Conservation (phyloP, 2,329 filamentous ascomycete genomes). For the Calonectria honghensis region DNA sequence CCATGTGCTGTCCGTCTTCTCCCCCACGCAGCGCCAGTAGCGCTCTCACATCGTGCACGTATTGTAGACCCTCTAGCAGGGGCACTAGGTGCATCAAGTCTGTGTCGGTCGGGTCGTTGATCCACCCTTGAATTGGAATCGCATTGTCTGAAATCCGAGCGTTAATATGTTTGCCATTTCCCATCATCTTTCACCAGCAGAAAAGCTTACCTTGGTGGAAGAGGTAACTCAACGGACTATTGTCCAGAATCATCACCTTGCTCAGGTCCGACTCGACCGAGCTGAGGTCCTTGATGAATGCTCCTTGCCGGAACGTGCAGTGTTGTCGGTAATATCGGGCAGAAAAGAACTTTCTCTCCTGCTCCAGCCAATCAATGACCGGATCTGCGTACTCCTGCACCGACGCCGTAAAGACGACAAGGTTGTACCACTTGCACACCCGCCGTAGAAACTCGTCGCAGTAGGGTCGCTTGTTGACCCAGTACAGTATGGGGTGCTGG, state of each 20-base stretch:
- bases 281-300: slow-evolving; percentile 98
- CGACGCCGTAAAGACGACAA: slow-evolving; percentile 96
- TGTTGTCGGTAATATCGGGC: slow-evolving; percentile 97
- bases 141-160: slow-evolving; percentile 84
- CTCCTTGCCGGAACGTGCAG: slow-evolving; percentile 95
- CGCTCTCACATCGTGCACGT: slow-evolving; percentile 95
- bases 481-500: slow-evolving; percentile 97
- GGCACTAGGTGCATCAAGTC: slow-evolving; percentile 95
- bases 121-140: slow-evolving; percentile 99
- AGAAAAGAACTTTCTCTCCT: slow-evolving; percentile 96
- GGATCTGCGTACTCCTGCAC: slow-evolving; percentile 99
- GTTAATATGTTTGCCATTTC: slow-evolving; percentile 36
- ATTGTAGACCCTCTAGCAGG: slow-evolving; percentile 93
- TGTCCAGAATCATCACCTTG: slow-evolving; percentile 99
- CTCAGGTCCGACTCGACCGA: slow-evolving; percentile 97
- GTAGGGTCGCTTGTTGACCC: slow-evolving; percentile 97
- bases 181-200: not conserved
- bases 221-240: slow-evolving; percentile 97
- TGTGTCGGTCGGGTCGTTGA: slow-evolving; percentile 97
- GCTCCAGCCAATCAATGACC: slow-evolving; percentile 98
- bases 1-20: slow-evolving; percentile 81
- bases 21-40: slow-evolving; percentile 91
- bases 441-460: slow-evolving; percentile 96
- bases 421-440: slow-evolving; percentile 98
- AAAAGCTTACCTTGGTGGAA: slow-evolving; percentile 90